phyloP scores from a whole-genome alignment of 2,329 filamentous ascomycete species.

The Fusarium pseudoanthophilum region DNA sequence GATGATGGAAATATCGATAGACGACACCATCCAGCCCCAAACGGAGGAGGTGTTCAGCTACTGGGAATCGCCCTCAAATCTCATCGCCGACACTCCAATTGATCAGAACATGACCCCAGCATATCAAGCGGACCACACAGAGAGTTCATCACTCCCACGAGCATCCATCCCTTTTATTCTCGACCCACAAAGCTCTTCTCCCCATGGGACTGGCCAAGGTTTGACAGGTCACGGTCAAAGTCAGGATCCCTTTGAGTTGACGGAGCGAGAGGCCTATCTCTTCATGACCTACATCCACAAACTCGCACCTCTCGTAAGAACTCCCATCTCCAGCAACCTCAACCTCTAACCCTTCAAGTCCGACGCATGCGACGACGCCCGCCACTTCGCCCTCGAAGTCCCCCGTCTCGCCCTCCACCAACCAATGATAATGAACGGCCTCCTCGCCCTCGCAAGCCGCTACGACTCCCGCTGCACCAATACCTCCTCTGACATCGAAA shows the following conservation, averaged over 20 bases:
- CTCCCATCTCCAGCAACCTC: rapidly evolving
- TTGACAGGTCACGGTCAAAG: rapidly evolving
- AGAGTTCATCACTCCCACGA: neutral
- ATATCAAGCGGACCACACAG: neutral
- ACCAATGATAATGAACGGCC: slow-evolving; percentile 10
- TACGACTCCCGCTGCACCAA: neutral
- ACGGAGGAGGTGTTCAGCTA: rapidly evolving
- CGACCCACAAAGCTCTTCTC: rapidly evolving
- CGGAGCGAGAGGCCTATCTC: neutral
- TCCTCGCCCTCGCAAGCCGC: slow-evolving; percentile 4
- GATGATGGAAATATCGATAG: neutral
- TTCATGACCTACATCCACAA: slow-evolving; percentile 15
- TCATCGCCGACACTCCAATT: neutral
- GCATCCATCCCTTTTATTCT: neutral
- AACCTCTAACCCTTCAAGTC: neutral
- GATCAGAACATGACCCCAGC: neutral
- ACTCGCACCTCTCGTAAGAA: neutral
- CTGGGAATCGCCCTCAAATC: neutral
- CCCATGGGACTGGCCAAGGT: rapidly evolving
- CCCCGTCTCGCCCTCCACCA: neutral
- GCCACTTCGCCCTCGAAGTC: slow-evolving; percentile 3
- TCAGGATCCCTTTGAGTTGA: neutral
- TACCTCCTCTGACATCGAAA: neutral
- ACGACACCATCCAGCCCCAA: rapidly evolving
- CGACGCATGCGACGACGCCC: neutral